Base-by-base conservation (phyloP, 495 filamentous ascomycete species). In the Extremus antarcticus region DNA sequence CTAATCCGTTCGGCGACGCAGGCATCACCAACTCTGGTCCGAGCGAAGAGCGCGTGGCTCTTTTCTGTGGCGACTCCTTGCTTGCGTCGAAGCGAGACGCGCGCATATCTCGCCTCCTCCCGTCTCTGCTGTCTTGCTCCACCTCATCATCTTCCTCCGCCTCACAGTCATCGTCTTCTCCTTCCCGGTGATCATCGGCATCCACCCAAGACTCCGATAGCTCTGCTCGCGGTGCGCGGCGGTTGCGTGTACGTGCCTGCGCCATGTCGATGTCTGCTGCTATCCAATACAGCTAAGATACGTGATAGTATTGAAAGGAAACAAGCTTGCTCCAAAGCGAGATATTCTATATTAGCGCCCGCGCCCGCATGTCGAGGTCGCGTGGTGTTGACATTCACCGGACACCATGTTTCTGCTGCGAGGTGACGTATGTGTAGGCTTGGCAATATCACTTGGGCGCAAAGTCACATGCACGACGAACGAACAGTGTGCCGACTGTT, bases 1-100 rank as follows among this genome's bases (percentile, higher is more conserved):
- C 10, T 7, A 20, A 13, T 24, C 21, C 59, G 47, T 68, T 65
- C 20, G 70, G 50, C 43, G 59, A 62, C 1, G 70, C 69, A 21
- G 76, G 76, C 73, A 77, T 77, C 21, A 76, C 66, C 39, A 78
- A 58, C 40, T 74, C 70, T 20, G 74, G 74, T 53, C 73, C 74
- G 45, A 57, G 62, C 10, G 66, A 66, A n/a, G 53, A 40, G 19
- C 56, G 41, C 20, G 50, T 47, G 4, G 25, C 38, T 13, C 59
- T 4, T 57, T 51, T 54, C 50, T 45, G 59, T 47, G 32, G 63
- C 53, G 25, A 53, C 46, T 50, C 58, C 48, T 40, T 47, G 7
- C 23, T 21, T 22, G 19, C 17, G n/a, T 41, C 47, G n/a, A 22
- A 20, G 7, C 50, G 48, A 35, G 47, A 53, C 21, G 23, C 57